These are phyloP conservation scores for Trypanosoma vivax DNA, from an alignment of 208 protist genomes.

Conservation along the genomic window DNA sequence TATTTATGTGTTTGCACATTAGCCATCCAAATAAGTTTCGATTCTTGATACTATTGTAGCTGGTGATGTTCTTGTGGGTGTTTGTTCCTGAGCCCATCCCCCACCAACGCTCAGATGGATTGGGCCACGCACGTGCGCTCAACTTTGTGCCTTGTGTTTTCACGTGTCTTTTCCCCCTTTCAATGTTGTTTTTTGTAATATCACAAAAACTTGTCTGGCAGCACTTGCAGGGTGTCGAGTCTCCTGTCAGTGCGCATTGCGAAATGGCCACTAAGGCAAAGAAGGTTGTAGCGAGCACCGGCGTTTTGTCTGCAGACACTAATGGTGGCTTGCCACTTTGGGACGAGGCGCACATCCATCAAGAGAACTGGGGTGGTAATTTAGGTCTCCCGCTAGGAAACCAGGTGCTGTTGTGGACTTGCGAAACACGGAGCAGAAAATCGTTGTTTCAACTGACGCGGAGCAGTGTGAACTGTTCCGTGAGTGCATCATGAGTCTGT, in stretches of 20 bases:
- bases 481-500: slow-evolving; percentile 10
- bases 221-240: too few species aligned
- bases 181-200: background rate
- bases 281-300: background rate
- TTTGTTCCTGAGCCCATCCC: too few species aligned
- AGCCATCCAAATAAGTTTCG: too few species aligned
- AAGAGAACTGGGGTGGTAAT: slow-evolving; percentile 70
- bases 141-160: too few species aligned
- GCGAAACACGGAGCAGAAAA: slow-evolving; percentile 10
- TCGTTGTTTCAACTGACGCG: slow-evolving; percentile 7
- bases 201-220: too few species aligned
- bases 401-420: slow-evolving; percentile 7
- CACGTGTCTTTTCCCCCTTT: background rate
- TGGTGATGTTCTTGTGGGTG: too few species aligned
- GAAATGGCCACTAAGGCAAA: slow-evolving; percentile 11
- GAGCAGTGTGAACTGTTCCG: slow-evolving; percentile 5
- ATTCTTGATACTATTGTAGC: too few species aligned
- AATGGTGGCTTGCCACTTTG: slow-evolving; percentile 45
- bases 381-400: slow-evolving; percentile 21
- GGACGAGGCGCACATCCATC: slow-evolving; percentile 66
- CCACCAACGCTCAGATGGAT: too few species aligned
- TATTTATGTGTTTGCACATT: too few species aligned
- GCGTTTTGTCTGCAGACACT: slow-evolving; percentile 13
- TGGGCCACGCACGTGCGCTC: too few species aligned
- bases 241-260: background rate